Evolutionary conservation across 2,329 filamentous ascomycete genomes (phyloP).

Genomic region (Arthrinium puccinioides): DNA sequence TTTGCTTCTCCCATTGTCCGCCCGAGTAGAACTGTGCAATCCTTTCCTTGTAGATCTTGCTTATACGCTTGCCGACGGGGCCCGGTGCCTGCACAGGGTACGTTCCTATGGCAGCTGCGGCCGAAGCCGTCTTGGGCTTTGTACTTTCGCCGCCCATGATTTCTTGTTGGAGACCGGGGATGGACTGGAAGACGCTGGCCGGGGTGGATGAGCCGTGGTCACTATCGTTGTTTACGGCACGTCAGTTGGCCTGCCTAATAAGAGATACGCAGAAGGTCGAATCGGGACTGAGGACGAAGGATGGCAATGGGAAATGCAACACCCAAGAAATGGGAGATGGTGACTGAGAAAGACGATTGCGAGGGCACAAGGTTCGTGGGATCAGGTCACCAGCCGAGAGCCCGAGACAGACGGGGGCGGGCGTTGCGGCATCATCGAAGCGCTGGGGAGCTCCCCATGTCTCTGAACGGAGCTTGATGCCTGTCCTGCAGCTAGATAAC

Average conservation of each 20-base stretch:
- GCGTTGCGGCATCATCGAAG: too few relatives aligned
- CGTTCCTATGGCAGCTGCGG: slow-evolving; percentile 20
- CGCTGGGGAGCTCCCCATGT: too few relatives aligned
- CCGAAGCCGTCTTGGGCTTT: slow-evolving; percentile 33
- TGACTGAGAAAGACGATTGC: background rate
- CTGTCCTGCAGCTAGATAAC: too few relatives aligned
- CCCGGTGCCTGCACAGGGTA: slow-evolving; percentile 44
- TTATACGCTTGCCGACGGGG: slow-evolving; percentile 71
- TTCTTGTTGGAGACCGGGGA: slow-evolving; percentile 1
- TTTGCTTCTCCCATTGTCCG: slow-evolving; percentile 72
- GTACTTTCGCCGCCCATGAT: slow-evolving; percentile 45
- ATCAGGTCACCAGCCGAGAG: too few relatives aligned
- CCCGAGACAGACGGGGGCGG: too few relatives aligned
- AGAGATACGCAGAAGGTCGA: too few relatives aligned
- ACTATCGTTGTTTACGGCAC: background rate
- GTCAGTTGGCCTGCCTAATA: background rate
- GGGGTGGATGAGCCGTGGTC: background rate
- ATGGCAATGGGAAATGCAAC: background rate
- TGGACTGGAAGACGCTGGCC: background rate
- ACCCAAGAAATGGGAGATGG: background rate
- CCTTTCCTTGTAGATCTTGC: slow-evolving; percentile 76
- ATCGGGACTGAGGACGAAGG: too few relatives aligned
- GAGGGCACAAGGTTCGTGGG: too few relatives aligned
- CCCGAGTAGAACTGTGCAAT: slow-evolving; percentile 72
- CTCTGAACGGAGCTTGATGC: too few relatives aligned